phyloP scores from a whole-genome alignment of 768 basidiomycete species.

The Rossbeevera mucosa region DNA sequence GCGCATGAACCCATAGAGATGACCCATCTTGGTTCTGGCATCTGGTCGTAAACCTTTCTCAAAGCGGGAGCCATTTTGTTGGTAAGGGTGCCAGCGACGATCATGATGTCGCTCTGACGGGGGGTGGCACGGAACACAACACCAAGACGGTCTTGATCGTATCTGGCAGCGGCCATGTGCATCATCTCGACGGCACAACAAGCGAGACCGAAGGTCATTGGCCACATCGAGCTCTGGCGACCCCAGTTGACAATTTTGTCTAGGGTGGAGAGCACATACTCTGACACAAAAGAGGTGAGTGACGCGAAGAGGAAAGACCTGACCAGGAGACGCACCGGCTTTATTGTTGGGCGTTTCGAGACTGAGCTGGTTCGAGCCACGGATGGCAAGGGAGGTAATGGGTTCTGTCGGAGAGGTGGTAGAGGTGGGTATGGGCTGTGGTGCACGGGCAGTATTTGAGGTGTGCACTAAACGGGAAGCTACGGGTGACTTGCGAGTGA shows the following conservation, averaged over 20 bases:
- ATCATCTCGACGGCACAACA: slow-evolving; percentile 99
- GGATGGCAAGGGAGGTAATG: slow-evolving; percentile 67
- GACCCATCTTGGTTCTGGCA: slow-evolving; percentile 99
- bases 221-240: slow-evolving; percentile 98
- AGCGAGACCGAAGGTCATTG: slow-evolving; percentile 97
- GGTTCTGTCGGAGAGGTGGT: slow-evolving; percentile 47
- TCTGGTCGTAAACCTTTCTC: slow-evolving; percentile 95
- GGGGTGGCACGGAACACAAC: slow-evolving; percentile 99
- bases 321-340: slow-evolving; percentile 54
- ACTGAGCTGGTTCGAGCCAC: slow-evolving; percentile 78
- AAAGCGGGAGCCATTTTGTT: slow-evolving; percentile 99
- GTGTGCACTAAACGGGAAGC: slow-evolving; percentile 56
- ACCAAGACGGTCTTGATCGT: slow-evolving; percentile 96
- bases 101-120: slow-evolving; percentile 97
- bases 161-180: slow-evolving; percentile 99
- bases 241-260: slow-evolving; percentile 99
- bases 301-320: neutral
- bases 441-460: slow-evolving; percentile 41
- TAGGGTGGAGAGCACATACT: slow-evolving; percentile 93
- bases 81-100: slow-evolving; percentile 96
- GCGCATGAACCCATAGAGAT: slow-evolving; percentile 99
- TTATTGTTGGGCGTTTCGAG: slow-evolving; percentile 87
- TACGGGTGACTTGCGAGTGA: slow-evolving; percentile 24
- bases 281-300: slow-evolving; percentile 36
- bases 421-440: slow-evolving; percentile 38